phyloP scores from a whole-genome alignment of 2,329 filamentous ascomycete genomes.

The Orbilia oligospora region DNA sequence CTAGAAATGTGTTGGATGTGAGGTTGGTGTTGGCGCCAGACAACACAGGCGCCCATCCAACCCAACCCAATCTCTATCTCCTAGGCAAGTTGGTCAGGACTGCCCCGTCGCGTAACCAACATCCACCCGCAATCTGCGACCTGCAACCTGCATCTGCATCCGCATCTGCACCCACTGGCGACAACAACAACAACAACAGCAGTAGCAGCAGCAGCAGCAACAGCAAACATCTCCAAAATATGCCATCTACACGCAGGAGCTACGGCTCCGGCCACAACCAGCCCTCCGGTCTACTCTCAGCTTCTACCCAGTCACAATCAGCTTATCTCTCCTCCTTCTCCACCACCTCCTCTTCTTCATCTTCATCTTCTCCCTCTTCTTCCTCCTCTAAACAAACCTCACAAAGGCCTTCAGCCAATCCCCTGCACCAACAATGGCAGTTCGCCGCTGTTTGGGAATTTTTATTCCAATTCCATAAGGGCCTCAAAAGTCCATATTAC shows the following conservation, averaged over 20 bases:
- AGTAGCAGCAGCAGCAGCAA: too few relatives aligned
- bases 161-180: too few relatives aligned
- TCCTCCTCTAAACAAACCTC: conserved; percentile 16
- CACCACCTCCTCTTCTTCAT: not conserved
- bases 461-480: conserved; percentile 87
- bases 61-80: not conserved
- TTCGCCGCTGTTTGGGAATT: conserved; percentile 79
- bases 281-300: conserved; percentile 1
- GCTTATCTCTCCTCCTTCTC: conserved; percentile 16
- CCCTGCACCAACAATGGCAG: conserved; percentile 56
- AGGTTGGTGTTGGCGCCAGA: conserved; percentile 6
- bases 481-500: conserved; percentile 88
- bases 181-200: too few relatives aligned
- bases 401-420: conserved; percentile 16
- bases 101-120: conserved; percentile 59
- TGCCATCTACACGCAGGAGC: conserved; percentile 57
- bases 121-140: too few relatives aligned
- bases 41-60: conserved; percentile 12
- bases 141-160: conserved; percentile 4
- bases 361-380: conserved; percentile 5
- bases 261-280: conserved; percentile 3
- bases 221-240: conserved; percentile 23
- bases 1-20: conserved; percentile 15
- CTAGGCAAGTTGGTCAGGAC: too few relatives aligned
- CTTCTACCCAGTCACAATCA: not conserved